Percentiles rank a stretch among this genome's conserved stretches.
These are phyloP conservation scores for Diospyros lotus DNA, from an alignment of 148 eudicot species.

Conservation along the genomic window DNA sequence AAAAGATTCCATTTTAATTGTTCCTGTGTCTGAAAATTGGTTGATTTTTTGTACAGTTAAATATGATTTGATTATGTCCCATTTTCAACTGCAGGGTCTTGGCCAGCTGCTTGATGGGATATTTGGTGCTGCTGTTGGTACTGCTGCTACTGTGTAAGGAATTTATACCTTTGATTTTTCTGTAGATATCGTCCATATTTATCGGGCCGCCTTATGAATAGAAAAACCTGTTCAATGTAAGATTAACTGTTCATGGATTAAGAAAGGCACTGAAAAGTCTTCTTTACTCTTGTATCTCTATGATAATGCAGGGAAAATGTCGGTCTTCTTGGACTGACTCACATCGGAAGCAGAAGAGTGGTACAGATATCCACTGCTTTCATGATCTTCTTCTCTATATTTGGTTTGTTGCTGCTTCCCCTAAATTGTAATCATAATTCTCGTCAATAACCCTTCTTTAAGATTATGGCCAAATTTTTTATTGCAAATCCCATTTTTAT, in stretches of 20 bases:
- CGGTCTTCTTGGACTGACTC: conserved; percentile 90
- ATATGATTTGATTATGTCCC: not conserved
- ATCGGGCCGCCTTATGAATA: not conserved
- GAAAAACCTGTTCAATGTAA: not conserved
- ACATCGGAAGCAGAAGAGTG: conserved; percentile 94
- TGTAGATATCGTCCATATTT: not conserved
- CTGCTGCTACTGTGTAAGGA: conserved; percentile 86
- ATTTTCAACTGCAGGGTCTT: conserved; percentile 55
- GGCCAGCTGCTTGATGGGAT: conserved; percentile 84
- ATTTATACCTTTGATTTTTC: not conserved
- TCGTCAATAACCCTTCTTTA: not conserved
- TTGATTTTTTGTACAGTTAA: not conserved
- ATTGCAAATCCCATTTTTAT: conserved; percentile 1
- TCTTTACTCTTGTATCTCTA: not conserved
- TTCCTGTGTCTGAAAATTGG: not conserved
- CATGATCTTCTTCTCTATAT: conserved; percentile 94
- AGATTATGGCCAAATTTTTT: not conserved
- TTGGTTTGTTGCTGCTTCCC: conserved; percentile 42
- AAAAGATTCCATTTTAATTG: not conserved
- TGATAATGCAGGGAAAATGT: conserved; percentile 78
- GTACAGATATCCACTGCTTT: conserved; percentile 86
- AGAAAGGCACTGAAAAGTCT: not conserved
- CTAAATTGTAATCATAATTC: not conserved
- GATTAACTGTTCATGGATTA: not conserved
- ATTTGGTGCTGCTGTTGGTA: conserved; percentile 82